Evolutionary conservation across 2,329 filamentous ascomycete species (phyloP).

Genomic region (Eurotiales sp.): DNA sequence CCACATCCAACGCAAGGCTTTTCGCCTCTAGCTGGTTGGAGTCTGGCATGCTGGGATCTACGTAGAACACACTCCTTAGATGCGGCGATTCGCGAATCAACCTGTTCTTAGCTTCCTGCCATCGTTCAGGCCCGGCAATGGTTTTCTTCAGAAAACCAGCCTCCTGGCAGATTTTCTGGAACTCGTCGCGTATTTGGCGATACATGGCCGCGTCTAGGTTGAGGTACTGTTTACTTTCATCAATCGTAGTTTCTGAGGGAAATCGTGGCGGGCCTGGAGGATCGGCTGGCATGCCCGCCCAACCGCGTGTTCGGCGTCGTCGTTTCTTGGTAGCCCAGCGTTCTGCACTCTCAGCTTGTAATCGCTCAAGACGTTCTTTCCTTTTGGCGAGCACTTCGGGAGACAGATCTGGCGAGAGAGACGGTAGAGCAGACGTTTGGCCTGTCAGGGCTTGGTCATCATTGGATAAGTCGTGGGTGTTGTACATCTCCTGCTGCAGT

Average conservation of each 20-base stretch:
- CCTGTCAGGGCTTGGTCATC: constrained; percentile 25
- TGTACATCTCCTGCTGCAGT: constrained; percentile 39
- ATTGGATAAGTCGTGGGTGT: constrained; percentile 25
- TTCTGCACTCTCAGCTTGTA: constrained; percentile 59
- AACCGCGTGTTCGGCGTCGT: constrained; percentile 64
- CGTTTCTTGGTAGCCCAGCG: constrained; percentile 63
- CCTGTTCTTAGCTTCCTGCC: constrained; percentile 66
- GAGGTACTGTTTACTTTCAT: constrained; percentile 70
- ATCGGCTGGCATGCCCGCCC: constrained; percentile 64
- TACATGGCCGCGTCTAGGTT: constrained; percentile 63
- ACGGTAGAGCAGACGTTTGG: constrained; percentile 19
- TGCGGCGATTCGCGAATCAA: constrained; percentile 63
- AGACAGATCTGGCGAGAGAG: constrained; percentile 34
- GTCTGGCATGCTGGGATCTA: constrained; percentile 48
- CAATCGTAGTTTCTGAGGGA: constrained; percentile 76
- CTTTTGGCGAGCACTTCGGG: constrained; percentile 51
- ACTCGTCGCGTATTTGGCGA: constrained; percentile 60
- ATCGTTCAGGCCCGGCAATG: constrained; percentile 65
- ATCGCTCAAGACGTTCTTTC: constrained; percentile 51
- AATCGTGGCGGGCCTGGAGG: constrained; percentile 68
- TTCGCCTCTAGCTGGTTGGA: constrained; percentile 59
- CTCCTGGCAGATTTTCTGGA: constrained; percentile 66
- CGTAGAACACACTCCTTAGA: constrained; percentile 60
- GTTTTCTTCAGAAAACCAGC: constrained; percentile 71
- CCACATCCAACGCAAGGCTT: constrained; percentile 68